These are phyloP conservation scores for Aspergillus sp. DNA, from an alignment of 2,329 filamentous ascomycete genomes.

Conservation along the genomic window DNA sequence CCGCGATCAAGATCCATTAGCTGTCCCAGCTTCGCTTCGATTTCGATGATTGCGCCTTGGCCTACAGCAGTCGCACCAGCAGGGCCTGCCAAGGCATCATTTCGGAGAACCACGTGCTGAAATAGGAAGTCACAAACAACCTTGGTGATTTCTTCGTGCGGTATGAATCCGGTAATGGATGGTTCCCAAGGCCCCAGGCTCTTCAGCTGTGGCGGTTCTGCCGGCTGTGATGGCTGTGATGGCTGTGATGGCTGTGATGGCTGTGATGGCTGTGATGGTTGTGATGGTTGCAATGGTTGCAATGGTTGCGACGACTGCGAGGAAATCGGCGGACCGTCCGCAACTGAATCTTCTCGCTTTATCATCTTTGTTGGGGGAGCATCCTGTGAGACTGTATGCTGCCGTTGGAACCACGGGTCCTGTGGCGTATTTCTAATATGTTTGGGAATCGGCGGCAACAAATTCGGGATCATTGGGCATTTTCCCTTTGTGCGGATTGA, in stretches of 20 bases:
- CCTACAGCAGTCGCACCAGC: constrained; percentile 58
- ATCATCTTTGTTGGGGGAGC: not conserved
- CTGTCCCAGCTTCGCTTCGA: constrained; percentile 89
- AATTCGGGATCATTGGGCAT: constrained; percentile 42
- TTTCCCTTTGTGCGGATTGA: constrained; percentile 42
- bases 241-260: constrained; percentile 12
- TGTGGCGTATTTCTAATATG: constrained; percentile 25
- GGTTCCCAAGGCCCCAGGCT: constrained; percentile 49
- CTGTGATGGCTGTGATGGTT: constrained; percentile 18
- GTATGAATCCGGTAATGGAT: constrained; percentile 67
- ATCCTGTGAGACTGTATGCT: constrained; percentile 21
- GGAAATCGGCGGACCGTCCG: constrained; percentile 2
- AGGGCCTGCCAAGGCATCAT: constrained; percentile 58
- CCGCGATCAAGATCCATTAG: constrained; percentile 73
- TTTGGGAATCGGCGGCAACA: constrained; percentile 33
- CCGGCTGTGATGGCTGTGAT: constrained; percentile 16
- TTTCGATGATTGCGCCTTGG: constrained; percentile 75
- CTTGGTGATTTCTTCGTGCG: constrained; percentile 73
- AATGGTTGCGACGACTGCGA: constrained; percentile 11
- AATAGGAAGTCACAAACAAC: constrained; percentile 80
- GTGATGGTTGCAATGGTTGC: constrained; percentile 14
- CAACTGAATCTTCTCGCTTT: constrained; percentile 11
- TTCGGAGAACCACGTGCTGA: constrained; percentile 64
- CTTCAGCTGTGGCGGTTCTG: constrained; percentile 23
- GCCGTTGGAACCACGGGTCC: constrained; percentile 24